Base-by-base conservation (phyloP, 2,329 filamentous ascomycete species). In the Tolypocladium guangdongense region DNA sequence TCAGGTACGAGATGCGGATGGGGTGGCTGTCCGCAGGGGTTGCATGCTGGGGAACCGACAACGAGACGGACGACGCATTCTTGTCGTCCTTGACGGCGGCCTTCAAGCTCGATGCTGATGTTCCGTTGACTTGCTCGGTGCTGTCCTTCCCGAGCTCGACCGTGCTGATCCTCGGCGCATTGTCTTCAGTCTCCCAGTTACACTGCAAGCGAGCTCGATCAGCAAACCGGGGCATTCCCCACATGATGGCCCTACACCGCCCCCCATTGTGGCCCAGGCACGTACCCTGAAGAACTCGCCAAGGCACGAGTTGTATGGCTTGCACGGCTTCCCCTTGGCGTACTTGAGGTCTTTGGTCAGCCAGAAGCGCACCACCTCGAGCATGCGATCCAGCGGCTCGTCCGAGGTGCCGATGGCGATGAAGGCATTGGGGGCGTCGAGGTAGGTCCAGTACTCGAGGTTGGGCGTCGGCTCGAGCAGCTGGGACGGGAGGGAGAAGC, bases 341-440 rank as follows among this genome's bases (percentile, higher is more conserved):
- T 97, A 99, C 81, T 99, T 99, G 70, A 99, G 70, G 70, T 99
- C 93, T 71, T 99, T 99, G 58, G 93, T 97, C 64, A 97, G 95
- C 93, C 93, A 99, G 72, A 97, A 99, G 56, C 91, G 85, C 62
- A 97, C 73, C 33, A 95, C 90, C 65, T 92, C 91, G 51, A 99
- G 81, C 88, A 96, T 96, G 61, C 93, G 90, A 62, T 93, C 92
- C 53, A 97, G 76, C 12, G 87, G 82, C 62, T 97, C 90, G 62
- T 97, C 88, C 20, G 92, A 93, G 63, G 92, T 92, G 63, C 92
- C 93, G 63, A 86, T 86, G 47, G 80, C 81, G 59, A 83, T 74
- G 59, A 99, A 96, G 49, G 91, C 89, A 70, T 95, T 95, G 24
- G 92, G 92, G 62, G 90, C 83, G 71, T 99, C 93, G 67, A 99